Evolutionary conservation across 2,329 filamentous ascomycete species (phyloP).

Genomic region (Rhinocladiella similis): DNA sequence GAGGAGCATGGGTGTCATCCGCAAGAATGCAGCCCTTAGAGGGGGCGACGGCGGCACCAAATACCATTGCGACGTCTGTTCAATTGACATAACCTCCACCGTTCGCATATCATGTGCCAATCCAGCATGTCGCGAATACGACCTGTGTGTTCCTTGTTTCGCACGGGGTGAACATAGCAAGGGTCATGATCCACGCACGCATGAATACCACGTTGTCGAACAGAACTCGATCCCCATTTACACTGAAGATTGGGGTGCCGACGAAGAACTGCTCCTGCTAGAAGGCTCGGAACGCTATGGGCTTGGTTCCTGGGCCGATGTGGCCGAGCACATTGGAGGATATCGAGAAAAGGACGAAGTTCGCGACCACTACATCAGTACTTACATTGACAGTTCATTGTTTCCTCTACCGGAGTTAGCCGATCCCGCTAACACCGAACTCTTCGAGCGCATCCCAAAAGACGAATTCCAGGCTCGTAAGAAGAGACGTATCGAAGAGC

Average conservation of each 20-base stretch:
- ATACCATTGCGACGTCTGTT: conserved; percentile 97
- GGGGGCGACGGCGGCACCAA: conserved; percentile 88
- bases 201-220: conserved; percentile 91
- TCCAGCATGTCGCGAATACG: conserved; percentile 83
- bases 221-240: conserved; percentile 99
- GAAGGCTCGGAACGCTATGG: conserved; percentile 97
- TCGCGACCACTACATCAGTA: conserved; percentile 86
- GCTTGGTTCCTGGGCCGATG: conserved; percentile 94
- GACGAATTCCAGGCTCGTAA: conserved; percentile 93
- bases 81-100: conserved; percentile 93
- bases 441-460: conserved; percentile 78
- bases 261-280: conserved; percentile 89
- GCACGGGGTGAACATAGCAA: conserved; percentile 76
- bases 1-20: conserved; percentile 80
- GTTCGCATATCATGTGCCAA: conserved; percentile 94
- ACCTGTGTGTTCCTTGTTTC: conserved; percentile 95
- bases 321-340: conserved; percentile 95
- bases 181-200: conserved; percentile 81
- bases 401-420: conserved; percentile 89
- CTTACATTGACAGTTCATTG: conserved; percentile 76
- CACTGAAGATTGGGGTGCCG: conserved; percentile 90
- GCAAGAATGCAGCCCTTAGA: conserved; percentile 86
- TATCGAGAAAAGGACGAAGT: conserved; percentile 95
- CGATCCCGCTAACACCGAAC: conserved; percentile 74
- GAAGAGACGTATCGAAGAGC: conserved; percentile 88